Percentiles rank a stretch among this genome's conserved stretches.
phyloP scores from a whole-genome alignment of 2,329 filamentous ascomycete species.

The Colletotrichum limetticola region DNA sequence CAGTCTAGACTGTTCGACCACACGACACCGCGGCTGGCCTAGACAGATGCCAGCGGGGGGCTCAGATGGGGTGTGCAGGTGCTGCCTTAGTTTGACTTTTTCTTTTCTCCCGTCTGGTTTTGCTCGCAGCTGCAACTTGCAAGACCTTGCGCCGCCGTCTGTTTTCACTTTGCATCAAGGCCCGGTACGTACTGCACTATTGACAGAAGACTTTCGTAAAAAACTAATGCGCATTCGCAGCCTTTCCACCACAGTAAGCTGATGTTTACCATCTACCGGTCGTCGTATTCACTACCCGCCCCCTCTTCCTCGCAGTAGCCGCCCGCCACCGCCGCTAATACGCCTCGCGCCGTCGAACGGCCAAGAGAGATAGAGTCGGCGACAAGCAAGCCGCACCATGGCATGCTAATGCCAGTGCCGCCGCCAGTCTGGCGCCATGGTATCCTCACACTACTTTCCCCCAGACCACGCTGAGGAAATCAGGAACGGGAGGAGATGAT shows the following conservation, averaged over 20 bases:
- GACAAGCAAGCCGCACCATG: conserved; percentile 4
- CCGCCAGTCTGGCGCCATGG: background rate
- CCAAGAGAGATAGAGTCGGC: background rate
- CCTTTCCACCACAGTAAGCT: background rate
- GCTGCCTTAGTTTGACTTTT: background rate
- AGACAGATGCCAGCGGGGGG: conserved; percentile 30
- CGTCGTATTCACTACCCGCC: background rate
- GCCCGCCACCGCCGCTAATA: background rate
- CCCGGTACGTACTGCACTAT: background rate
- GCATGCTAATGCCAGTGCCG: background rate
- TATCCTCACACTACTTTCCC: background rate
- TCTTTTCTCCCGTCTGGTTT: background rate
- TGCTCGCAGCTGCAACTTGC: background rate
- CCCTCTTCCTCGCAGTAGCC: conserved; percentile 6
- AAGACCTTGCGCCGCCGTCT: background rate
- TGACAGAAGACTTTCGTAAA: background rate
- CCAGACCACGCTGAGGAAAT: background rate
- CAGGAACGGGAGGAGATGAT: background rate
- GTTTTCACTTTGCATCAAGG: background rate
- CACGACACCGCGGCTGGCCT: conserved; percentile 21
- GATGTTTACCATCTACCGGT: background rate
- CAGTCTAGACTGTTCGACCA: conserved; percentile 28
- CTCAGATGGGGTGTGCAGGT: background rate
- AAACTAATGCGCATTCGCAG: background rate
- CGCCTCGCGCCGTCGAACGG: background rate